These are phyloP conservation scores for Talaromyces sp. DNA, from an alignment of 2,329 filamentous ascomycete species.

Conservation along the genomic window DNA sequence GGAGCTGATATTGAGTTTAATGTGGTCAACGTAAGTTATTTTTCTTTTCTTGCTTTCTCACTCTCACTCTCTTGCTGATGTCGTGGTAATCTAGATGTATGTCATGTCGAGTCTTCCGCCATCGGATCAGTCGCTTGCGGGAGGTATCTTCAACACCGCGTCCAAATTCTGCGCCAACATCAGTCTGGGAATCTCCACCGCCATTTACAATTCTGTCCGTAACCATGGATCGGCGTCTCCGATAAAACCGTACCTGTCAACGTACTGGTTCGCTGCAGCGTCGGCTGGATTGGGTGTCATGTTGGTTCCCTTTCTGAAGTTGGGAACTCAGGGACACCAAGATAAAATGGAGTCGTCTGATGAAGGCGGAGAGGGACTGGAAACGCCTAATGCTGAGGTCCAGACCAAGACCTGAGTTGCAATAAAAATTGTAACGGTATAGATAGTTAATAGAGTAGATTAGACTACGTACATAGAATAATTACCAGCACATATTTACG, in stretches of 20 bases:
- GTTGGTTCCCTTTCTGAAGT: conserved; percentile 24
- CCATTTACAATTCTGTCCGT: conserved; percentile 29
- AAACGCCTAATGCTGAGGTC: background rate
- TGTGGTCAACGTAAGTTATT: conserved; percentile 56
- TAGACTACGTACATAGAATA: too few relatives aligned
- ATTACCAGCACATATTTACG: too few relatives aligned
- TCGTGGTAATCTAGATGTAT: conserved; percentile 51
- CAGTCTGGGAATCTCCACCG: conserved; percentile 58
- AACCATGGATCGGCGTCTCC: conserved; percentile 14
- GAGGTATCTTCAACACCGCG: conserved; percentile 64
- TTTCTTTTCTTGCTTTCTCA: background rate
- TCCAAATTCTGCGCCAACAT: conserved; percentile 56
- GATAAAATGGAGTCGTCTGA: background rate
- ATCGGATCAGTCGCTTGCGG: conserved; percentile 61
- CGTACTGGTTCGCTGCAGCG: conserved; percentile 25
- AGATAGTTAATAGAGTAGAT: background rate
- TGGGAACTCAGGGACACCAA: conserved; percentile 18
- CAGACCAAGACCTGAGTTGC: conserved; percentile 1
- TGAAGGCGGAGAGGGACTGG: background rate
- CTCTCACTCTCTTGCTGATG: background rate
- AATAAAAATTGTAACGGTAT: background rate
- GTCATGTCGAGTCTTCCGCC: conserved; percentile 60
- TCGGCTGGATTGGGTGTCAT: conserved; percentile 21
- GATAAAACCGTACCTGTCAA: conserved; percentile 23
- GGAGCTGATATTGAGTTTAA: conserved; percentile 68